Base-by-base conservation (phyloP, 768 basidiomycete genomes). In the Tricholoma terreum region DNA sequence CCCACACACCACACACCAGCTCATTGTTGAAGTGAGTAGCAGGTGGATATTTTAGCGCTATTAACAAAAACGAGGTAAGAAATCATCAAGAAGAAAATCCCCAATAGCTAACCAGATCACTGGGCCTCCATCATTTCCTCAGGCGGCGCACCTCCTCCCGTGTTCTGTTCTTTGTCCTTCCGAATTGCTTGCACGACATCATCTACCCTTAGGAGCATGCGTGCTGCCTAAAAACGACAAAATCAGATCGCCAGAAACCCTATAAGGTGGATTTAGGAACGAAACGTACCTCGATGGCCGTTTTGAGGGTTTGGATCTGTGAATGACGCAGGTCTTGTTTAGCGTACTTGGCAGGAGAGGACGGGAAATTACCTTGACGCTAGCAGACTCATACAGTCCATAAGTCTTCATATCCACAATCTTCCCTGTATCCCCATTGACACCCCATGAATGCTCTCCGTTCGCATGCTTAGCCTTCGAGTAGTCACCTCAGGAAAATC, bases 361-460 rank as follows among this genome's bases (percentile, higher is more conserved):
- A 19, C 4, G 2, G 7, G 24, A n/a, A 57, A 69, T 21, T 58
- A 87, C 86, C 81, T 98, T 98, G 68, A 99, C 96, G 62, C 92
- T 94, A 4, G 96, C 94, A 34, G 90, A 93, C 76, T 99, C 97
- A 63, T 92, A 92, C 58, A 99, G 75, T 1, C 94, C 94, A 70
- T 98, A 97, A 46, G 77, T 74, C 70, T 93, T 94, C 96, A 98
- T 98, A 70, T 98, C 92, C 40, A 90, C 90, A 38, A 94, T 87
- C 74, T 95, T 96, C 22, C 97, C 97, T 6, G 90, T 95, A 66
- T 98, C 91, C 21, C 96, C 97, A 63, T 98, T 87, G 36, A 99
- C 90, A 54, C 97, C 97, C 86, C 89, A 98, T 43, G 91, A 87
- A 67, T 88, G 73, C 65, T 95, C 90, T 3, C 94, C 94, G 54